A percentile compares a stretch with the other conserved stretches of the same genome.
These are phyloP conservation scores for Hericium coralloides DNA, from an alignment of 768 basidiomycete species.

Conservation along the genomic window DNA sequence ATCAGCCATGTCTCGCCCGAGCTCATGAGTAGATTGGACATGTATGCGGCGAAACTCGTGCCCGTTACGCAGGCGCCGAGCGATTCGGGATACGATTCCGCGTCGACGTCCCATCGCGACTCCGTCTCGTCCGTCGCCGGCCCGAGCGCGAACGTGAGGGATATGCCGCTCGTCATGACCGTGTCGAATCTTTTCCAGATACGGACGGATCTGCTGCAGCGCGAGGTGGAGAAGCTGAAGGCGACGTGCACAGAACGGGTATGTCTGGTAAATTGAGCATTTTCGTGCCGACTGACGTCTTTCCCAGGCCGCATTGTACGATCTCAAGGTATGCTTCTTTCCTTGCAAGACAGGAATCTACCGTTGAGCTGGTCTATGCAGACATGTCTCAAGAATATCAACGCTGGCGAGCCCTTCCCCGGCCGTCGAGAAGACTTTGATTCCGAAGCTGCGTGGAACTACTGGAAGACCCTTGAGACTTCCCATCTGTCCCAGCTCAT, in stretches of 20 bases:
- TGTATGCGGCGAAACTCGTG: conserved; percentile 74
- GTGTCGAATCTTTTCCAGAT: conserved; percentile 71
- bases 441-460: conserved; percentile 70
- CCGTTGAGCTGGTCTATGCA: conserved; percentile 21
- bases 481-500: conserved; percentile 82
- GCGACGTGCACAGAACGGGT: conserved; percentile 73
- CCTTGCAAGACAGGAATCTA: conserved; percentile 6
- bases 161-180: conserved; percentile 70
- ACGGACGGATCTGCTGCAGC: conserved; percentile 54
- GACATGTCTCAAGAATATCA: conserved; percentile 90
- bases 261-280: conserved; percentile 5
- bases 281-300: conserved; percentile 1
- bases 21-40: conserved; percentile 70
- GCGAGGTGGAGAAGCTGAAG: conserved; percentile 62
- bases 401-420: conserved; percentile 74
- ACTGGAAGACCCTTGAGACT: conserved; percentile 79
- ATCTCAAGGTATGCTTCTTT: conserved; percentile 60
- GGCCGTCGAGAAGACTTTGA: conserved; percentile 84
- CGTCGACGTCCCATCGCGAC: conserved; percentile 50
- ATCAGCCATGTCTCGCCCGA: conserved; percentile 79
- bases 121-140: conserved; percentile 32
- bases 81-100: conserved; percentile 61
- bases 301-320: conserved; percentile 67
- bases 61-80: conserved; percentile 42
- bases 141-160: conserved; percentile 39